phyloP scores from a whole-genome alignment of 768 basidiomycete species.

The Termitomyces sp. region DNA sequence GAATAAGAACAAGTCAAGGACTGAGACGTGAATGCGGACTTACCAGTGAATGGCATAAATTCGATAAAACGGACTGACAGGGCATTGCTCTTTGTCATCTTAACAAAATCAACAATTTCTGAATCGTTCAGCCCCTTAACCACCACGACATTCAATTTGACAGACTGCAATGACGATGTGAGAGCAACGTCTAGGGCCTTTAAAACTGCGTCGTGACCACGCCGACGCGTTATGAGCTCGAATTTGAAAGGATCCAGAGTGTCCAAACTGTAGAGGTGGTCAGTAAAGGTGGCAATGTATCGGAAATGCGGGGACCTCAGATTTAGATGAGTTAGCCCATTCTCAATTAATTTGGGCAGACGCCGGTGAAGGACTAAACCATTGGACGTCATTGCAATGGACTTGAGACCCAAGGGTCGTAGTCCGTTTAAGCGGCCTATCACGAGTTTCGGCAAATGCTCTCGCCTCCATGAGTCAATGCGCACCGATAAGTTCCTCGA shows the following conservation, averaged over 20 bases:
- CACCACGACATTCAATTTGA: conserved; percentile 86
- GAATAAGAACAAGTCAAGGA: conserved; percentile 1
- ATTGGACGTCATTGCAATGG: conserved; percentile 87
- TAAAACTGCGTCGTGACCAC: conserved; percentile 75
- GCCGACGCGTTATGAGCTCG: conserved; percentile 80
- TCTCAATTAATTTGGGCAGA: conserved; percentile 62
- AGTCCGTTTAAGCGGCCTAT: conserved; percentile 63
- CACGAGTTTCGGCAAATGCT: not conserved
- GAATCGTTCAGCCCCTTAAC: conserved; percentile 78
- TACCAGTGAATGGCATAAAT: conserved; percentile 92
- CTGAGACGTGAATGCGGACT: conserved; percentile 7
- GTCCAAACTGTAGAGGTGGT: conserved; percentile 56
- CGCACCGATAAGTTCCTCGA: conserved; percentile 67
- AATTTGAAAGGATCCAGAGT: conserved; percentile 87
- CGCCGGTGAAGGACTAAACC: conserved; percentile 74
- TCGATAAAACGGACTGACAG: conserved; percentile 86
- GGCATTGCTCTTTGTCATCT: conserved; percentile 61
- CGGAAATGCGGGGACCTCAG: conserved; percentile 42
- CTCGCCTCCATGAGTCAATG: conserved; percentile 4
- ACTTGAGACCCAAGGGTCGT: conserved; percentile 58
- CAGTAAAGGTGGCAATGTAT: not conserved
- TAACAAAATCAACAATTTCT: conserved; percentile 79
- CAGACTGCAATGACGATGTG: conserved; percentile 46
- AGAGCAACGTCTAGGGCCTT: conserved; percentile 66
- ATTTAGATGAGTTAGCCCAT: conserved; percentile 78